Conservation (phyloP, 495 filamentous ascomycete genomes). For the Daldinia vernicosa region DNA sequence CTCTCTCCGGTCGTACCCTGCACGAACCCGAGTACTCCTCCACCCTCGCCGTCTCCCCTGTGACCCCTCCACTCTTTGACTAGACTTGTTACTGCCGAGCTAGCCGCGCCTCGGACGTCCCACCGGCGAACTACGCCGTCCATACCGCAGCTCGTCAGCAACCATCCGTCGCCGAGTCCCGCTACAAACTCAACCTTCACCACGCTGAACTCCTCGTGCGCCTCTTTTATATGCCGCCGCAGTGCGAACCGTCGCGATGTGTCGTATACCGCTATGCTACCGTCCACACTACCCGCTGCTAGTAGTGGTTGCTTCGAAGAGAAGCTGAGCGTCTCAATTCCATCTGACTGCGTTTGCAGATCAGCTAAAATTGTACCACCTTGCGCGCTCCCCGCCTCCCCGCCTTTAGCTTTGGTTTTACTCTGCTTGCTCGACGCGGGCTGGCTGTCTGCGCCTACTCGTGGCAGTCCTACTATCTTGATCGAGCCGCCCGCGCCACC, state of each 20-base stretch:
- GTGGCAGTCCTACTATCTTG: constrained; percentile 83
- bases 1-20: constrained; percentile 72
- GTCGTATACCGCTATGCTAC: constrained; percentile 89
- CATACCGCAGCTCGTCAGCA: constrained; percentile 84
- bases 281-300: constrained; percentile 90
- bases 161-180: constrained; percentile 57
- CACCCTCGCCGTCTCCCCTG: constrained; percentile 79
- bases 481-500: constrained; percentile 88
- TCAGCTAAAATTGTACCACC: constrained; percentile 77
- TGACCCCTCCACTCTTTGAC: constrained; percentile 86
- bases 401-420: constrained; percentile 57
- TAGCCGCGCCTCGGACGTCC: constrained; percentile 84
- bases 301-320: constrained; percentile 77
- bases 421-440: constrained; percentile 37
- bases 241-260: constrained; percentile 82
- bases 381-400: constrained; percentile 51
- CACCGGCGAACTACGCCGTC: constrained; percentile 88
- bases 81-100: constrained; percentile 66
- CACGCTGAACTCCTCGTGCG: constrained; percentile 82
- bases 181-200: constrained; percentile 90
- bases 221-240: constrained; percentile 78
- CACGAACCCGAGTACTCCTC: constrained; percentile 89
- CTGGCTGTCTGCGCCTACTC: constrained; percentile 59
- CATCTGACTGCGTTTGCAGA: constrained; percentile 69
- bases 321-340: constrained; percentile 88